Conservation (phyloP, 176 grass and related monocot species). For the Aechmea fasciata region DNA sequence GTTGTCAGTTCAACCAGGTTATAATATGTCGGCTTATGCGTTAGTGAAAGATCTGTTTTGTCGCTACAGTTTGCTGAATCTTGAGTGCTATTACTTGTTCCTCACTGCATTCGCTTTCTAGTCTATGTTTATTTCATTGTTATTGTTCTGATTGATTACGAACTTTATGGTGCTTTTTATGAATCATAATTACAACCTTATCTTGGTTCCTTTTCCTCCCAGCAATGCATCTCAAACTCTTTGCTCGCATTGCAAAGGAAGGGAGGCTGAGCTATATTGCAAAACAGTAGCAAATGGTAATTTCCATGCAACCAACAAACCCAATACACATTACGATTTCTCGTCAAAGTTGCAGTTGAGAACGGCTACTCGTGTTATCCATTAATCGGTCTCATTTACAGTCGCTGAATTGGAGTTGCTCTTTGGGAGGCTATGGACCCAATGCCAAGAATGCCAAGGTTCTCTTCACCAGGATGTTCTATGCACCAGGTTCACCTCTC, state of each 20-base stretch:
- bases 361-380: neutral
- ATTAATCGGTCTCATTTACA: constrained; percentile 5
- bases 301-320: neutral
- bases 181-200: neutral
- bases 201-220: constrained; percentile 8
- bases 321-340: too few species aligned
- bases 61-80: too few species aligned
- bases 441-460: constrained; percentile 97
- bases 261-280: constrained; percentile 94
- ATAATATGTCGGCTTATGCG: too few species aligned
- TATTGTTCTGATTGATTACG: constrained; percentile 1
- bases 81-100: too few species aligned
- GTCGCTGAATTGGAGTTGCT: constrained; percentile 83
- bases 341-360: too few species aligned
- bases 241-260: constrained; percentile 92
- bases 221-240: constrained; percentile 75
- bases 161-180: neutral
- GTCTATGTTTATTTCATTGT: neutral
- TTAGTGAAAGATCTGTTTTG: too few species aligned
- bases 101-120: too few species aligned
- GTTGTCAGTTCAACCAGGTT: too few species aligned
- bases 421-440: constrained; percentile 93
- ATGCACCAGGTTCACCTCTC: constrained; percentile 63
- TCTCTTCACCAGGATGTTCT: constrained; percentile 98
- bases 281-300: constrained; percentile 90